These are phyloP conservation scores for Quercus lobata DNA, from an alignment of 331 rosid genomes.

Conservation along the genomic window DNA sequence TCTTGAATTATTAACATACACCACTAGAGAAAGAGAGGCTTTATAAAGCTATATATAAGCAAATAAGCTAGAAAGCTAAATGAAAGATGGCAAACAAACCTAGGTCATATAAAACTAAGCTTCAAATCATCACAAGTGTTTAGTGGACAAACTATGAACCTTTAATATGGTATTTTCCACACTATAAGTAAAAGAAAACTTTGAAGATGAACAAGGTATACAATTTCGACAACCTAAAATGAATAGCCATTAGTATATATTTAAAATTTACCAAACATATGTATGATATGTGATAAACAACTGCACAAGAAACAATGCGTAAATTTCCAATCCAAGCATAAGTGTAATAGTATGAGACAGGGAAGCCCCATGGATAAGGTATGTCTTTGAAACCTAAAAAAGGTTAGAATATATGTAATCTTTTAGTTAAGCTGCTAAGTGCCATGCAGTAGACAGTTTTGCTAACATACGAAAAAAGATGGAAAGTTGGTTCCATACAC, in stretches of 20 bases:
- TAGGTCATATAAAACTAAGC: too few species aligned
- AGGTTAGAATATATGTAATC: too few species aligned
- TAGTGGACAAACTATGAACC: too few species aligned
- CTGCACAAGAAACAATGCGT: background rate
- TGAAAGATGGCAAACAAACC: too few species aligned
- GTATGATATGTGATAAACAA: background rate
- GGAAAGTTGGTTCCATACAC: constrained; percentile 53
- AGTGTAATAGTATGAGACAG: background rate
- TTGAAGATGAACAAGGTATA: background rate
- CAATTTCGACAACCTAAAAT: background rate
- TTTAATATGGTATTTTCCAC: background rate
- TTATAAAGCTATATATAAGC: too few species aligned
- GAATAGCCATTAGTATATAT: background rate
- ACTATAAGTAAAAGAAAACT: background rate
- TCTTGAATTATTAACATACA: background rate
- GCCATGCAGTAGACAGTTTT: background rate
- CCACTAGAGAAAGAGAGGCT: too few species aligned
- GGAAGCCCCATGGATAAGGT: background rate
- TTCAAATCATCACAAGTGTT: too few species aligned
- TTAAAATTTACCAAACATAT: background rate
- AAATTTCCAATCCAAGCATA: background rate
- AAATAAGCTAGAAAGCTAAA: too few species aligned
- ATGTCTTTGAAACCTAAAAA: background rate
- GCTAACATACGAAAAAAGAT: constrained; percentile 1
- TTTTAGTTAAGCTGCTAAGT: background rate